Evolutionary conservation across 2,329 filamentous ascomycete genomes (phyloP).

Genomic region (Trichophaea hybrida): DNA sequence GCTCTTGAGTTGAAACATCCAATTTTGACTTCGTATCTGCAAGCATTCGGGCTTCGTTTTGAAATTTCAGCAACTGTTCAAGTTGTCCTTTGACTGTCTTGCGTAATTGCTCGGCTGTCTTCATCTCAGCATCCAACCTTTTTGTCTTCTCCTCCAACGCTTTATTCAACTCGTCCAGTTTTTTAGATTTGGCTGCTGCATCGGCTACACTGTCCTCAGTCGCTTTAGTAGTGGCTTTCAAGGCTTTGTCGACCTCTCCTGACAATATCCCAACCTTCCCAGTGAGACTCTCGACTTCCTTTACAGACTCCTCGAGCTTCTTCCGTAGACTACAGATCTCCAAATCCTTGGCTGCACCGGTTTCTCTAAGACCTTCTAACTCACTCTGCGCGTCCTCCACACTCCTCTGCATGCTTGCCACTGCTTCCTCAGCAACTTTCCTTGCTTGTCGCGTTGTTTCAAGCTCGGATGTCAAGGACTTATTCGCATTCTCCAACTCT

Average conservation of each 20-base stretch:
- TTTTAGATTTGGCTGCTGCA: background rate
- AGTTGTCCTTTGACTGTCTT: conserved; percentile 4
- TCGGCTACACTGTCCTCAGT: background rate
- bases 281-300: conserved; percentile 12
- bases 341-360: conserved; percentile 37
- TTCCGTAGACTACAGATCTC: conserved; percentile 32
- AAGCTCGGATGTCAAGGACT: conserved; percentile 55
- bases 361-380: conserved; percentile 42
- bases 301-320: conserved; percentile 22
- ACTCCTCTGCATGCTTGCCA: conserved; percentile 45
- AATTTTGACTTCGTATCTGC: conserved; percentile 1
- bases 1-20: conserved; percentile 10
- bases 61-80: conserved; percentile 24
- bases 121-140: background rate
- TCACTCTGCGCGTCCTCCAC: conserved; percentile 55
- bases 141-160: background rate
- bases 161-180: background rate
- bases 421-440: conserved; percentile 56
- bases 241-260: conserved; percentile 12
- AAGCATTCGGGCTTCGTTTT: background rate
- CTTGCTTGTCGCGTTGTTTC: conserved; percentile 55
- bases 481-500: conserved; percentile 55
- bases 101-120: background rate
- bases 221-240: background rate
- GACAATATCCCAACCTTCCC: background rate